Evolutionary conservation across 1,139 yeast species (phyloP).

Genomic region (Blastobotrys indianensis): DNA sequence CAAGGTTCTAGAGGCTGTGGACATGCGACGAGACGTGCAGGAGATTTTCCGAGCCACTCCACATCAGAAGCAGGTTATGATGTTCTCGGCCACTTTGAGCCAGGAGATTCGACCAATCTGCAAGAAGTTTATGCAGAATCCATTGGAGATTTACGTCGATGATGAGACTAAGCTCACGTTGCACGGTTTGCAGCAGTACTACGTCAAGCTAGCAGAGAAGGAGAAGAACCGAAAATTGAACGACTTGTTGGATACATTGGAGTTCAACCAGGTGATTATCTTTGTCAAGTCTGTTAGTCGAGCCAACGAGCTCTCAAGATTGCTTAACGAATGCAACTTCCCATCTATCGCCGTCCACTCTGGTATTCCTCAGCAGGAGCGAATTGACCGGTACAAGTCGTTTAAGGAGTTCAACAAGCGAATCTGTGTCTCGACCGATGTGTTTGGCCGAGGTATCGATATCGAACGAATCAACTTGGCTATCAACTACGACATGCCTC

Average conservation of each 20-base stretch:
- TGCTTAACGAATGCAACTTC: constrained; percentile 89
- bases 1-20: constrained; percentile 79
- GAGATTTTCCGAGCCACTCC: constrained; percentile 97
- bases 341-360: constrained; percentile 97
- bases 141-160: constrained; percentile 94
- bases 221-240: constrained; percentile 93
- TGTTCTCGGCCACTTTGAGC: constrained; percentile 95
- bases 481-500: constrained; percentile 80
- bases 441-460: constrained; percentile 98
- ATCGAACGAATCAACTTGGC: constrained; percentile 98
- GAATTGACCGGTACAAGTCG: constrained; percentile 92
- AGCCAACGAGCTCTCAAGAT: constrained; percentile 85
- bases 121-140: constrained; percentile 97
- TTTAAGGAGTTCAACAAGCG: constrained; percentile 98
- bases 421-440: constrained; percentile 97
- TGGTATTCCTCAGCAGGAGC: constrained; percentile 94
- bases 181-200: constrained; percentile 97
- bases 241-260: constrained; percentile 87
- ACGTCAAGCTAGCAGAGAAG: constrained; percentile 78
- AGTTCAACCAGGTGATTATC: constrained; percentile 96
- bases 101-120: constrained; percentile 95
- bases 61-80: constrained; percentile 98
- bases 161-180: constrained; percentile 96
- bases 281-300: constrained; percentile 90
- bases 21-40: constrained; percentile 98